A percentile compares a stretch with the other conserved stretches of the same genome.
phyloP scores from a whole-genome alignment of 2,329 filamentous ascomycete species.

The Calonectria leucothoes region DNA sequence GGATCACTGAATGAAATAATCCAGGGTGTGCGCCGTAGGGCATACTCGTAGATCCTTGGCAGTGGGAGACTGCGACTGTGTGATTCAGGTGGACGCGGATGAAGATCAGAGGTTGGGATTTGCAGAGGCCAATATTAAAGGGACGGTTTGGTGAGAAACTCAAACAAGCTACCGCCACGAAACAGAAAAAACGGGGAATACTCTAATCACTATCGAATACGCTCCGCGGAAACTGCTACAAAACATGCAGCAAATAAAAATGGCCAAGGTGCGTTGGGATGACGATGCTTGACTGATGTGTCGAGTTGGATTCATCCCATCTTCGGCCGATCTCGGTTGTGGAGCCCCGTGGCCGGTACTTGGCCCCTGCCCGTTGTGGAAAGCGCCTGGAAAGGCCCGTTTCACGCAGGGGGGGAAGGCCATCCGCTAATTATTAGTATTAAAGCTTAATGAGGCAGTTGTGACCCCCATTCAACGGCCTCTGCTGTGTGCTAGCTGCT shows the following conservation, averaged over 20 bases:
- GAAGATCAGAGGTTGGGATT: not conserved
- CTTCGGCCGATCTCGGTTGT: conserved; percentile 6
- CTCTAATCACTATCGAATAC: not conserved
- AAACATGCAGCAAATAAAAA: not conserved
- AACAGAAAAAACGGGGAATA: not conserved
- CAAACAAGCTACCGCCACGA: not conserved
- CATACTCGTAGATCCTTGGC: not conserved
- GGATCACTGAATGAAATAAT: not conserved
- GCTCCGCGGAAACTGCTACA: not conserved
- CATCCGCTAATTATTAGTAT: not conserved
- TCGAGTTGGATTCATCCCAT: conserved; percentile 11
- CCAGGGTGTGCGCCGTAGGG: not conserved
- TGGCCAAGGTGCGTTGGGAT: not conserved
- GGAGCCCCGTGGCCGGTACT: conserved; percentile 9
- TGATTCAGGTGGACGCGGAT: not conserved
- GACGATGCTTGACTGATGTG: not conserved
- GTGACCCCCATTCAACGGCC: not conserved
- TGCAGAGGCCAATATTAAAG: not conserved
- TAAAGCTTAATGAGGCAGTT: conserved; percentile 8
- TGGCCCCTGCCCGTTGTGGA: conserved; percentile 6
- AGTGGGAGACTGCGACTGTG: not conserved
- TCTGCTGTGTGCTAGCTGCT: not conserved
- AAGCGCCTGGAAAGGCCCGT: not conserved
- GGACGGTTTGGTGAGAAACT: not conserved
- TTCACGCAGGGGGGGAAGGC: not conserved